A percentile compares a stretch with the other conserved stretches of the same genome.
These are phyloP conservation scores for Durotheca rogersii DNA, from an alignment of 495 filamentous ascomycete species.

Conservation along the genomic window DNA sequence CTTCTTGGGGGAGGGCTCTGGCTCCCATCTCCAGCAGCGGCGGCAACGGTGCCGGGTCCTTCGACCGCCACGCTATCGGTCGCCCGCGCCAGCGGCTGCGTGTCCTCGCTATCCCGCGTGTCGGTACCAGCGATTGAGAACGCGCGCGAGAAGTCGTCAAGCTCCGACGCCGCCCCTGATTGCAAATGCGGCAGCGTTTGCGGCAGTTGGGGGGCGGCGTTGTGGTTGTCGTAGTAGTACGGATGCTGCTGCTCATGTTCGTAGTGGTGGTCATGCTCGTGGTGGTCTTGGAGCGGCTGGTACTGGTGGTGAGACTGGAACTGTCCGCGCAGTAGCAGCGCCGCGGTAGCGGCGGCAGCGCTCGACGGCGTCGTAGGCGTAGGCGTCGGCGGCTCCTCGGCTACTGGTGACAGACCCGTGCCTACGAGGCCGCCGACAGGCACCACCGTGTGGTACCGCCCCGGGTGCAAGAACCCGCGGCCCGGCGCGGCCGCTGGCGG, in stretches of 20 bases:
- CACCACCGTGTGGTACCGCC: slow-evolving; percentile 23
- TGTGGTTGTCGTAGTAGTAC: neutral
- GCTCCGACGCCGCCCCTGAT: slow-evolving; percentile 31
- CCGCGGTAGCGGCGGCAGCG: no score
- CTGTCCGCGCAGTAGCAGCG: no score
- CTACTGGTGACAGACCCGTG: slow-evolving; percentile 35
- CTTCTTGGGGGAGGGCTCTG: no score
- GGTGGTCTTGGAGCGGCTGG: slow-evolving; percentile 5
- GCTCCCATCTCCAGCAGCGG: no score
- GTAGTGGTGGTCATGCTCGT: slow-evolving; percentile 9
- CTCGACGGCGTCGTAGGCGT: neutral
- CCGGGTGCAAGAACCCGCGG: slow-evolving; percentile 31
- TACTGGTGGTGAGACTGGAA: no score
- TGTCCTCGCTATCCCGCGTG: slow-evolving; percentile 39
- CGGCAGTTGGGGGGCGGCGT: slow-evolving; percentile 32
- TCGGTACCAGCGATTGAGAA: slow-evolving; percentile 44
- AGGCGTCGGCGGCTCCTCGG: slow-evolving; percentile 19
- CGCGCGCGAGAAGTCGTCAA: slow-evolving; percentile 46
- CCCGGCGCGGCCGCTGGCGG: neutral
- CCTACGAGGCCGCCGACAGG: slow-evolving; percentile 6
- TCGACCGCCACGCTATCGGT: no score
- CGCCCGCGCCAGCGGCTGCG: slow-evolving; percentile 18
- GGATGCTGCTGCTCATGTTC: neutral
- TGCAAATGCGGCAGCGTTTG: no score
- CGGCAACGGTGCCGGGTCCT: no score